These are phyloP conservation scores for Colletotrichum nymphaeae DNA, from an alignment of 2,329 filamentous ascomycete species.

Conservation along the genomic window DNA sequence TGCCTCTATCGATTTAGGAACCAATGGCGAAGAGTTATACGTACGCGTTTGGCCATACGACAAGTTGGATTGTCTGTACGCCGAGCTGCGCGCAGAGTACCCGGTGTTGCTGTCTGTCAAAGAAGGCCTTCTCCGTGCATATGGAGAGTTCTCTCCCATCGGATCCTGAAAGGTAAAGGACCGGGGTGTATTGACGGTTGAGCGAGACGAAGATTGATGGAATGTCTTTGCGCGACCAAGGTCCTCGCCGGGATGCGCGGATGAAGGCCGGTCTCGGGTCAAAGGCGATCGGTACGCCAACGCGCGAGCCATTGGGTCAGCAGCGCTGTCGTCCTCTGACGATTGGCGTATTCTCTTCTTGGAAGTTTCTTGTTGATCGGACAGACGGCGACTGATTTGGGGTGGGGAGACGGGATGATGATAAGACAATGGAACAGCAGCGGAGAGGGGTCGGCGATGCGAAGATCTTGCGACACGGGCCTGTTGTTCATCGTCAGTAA, in stretches of 20 bases:
- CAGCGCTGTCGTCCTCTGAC: conserved; percentile 53
- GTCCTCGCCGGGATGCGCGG: conserved; percentile 51
- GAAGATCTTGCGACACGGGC: conserved; percentile 59
- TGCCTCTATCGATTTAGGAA: conserved; percentile 55
- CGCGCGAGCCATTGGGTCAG: conserved; percentile 53
- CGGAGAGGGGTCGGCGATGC: conserved; percentile 65
- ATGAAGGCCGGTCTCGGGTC: conserved; percentile 55
- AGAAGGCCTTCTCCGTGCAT: conserved; percentile 53
- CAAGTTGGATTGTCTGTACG: conserved; percentile 54
- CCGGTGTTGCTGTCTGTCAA: conserved; percentile 59
- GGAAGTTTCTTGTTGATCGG: conserved; percentile 65
- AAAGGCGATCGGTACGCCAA: conserved; percentile 54
- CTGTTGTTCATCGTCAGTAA: conserved; percentile 49
- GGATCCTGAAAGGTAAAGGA: conserved; percentile 60
- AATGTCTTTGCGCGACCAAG: conserved; percentile 46
- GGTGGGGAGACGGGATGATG: conserved; percentile 61
- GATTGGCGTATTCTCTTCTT: conserved; percentile 49
- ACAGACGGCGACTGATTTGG: conserved; percentile 63
- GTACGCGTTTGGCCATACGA: conserved; percentile 54
- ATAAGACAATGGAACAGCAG: conserved; percentile 58
- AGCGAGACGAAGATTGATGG: conserved; percentile 43
- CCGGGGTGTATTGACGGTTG: conserved; percentile 62
- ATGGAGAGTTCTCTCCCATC: conserved; percentile 37
- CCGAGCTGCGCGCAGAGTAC: conserved; percentile 54
- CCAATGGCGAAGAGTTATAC: conserved; percentile 72